phyloP scores from a whole-genome alignment of 2,329 filamentous ascomycete genomes.

The Sordariomycetes sp. region DNA sequence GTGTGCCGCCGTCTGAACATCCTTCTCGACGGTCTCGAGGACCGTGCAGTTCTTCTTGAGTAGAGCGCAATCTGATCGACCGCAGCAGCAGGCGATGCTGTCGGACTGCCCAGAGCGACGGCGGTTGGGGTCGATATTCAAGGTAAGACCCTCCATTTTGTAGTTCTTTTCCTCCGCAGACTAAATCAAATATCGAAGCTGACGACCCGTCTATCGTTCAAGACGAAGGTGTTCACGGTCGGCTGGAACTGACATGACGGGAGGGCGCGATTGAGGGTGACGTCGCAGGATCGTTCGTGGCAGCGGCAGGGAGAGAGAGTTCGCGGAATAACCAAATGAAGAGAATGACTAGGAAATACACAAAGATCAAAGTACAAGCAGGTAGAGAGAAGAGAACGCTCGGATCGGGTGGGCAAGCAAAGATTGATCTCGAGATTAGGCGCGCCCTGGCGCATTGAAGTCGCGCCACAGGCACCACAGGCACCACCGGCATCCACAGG shows the following conservation, averaged over 20 bases:
- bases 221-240: conserved; percentile 1
- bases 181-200: background rate
- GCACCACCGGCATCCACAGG: too few relatives aligned
- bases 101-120: conserved; percentile 13
- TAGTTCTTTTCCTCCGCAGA: background rate
- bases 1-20: conserved; percentile 77
- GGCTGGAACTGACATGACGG: too few relatives aligned
- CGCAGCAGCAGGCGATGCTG: conserved; percentile 76
- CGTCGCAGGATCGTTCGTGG: background rate
- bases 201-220: conserved; percentile 1
- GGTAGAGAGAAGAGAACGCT: too few relatives aligned
- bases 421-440: background rate
- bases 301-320: too few relatives aligned
- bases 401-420: too few relatives aligned
- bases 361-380: too few relatives aligned
- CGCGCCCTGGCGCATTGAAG: background rate
- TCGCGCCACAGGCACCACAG: too few relatives aligned
- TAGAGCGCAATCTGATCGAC: conserved; percentile 67
- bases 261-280: too few relatives aligned
- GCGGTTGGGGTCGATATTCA: conserved; percentile 13
- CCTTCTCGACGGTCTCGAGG: conserved; percentile 74
- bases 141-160: background rate
- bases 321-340: too few relatives aligned
- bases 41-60: conserved; percentile 72
- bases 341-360: too few relatives aligned